Evolutionary conservation across 2,329 filamentous ascomycete genomes (phyloP).

Genomic region (Pseudogymnoascus sp.): DNA sequence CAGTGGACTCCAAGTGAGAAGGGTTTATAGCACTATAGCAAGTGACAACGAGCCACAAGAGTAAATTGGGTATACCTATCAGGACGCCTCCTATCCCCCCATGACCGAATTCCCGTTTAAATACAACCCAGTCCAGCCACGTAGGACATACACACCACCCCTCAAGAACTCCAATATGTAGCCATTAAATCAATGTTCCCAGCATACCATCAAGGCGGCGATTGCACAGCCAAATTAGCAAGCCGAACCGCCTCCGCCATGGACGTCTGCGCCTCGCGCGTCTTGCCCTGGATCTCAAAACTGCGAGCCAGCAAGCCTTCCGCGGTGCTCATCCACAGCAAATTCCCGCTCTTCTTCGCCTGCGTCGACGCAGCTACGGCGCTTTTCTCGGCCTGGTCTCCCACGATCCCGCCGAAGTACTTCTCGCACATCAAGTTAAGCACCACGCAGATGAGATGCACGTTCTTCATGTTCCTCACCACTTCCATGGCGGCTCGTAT

Average conservation of each 20-base stretch:
- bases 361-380: slow-evolving; percentile 61
- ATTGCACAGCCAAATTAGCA: slow-evolving; percentile 19
- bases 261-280: slow-evolving; percentile 39
- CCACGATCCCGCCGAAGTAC: slow-evolving; percentile 53
- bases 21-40: background rate
- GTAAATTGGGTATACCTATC: background rate
- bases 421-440: slow-evolving; percentile 77
- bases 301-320: slow-evolving; percentile 71
- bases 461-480: slow-evolving; percentile 63
- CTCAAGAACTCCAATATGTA: slow-evolving; percentile 8
- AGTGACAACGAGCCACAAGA: background rate
- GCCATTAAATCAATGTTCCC: slow-evolving; percentile 9
- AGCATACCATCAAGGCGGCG: slow-evolving; percentile 1
- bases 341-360: slow-evolving; percentile 61
- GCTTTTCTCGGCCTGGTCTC: slow-evolving; percentile 71
- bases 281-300: slow-evolving; percentile 63
- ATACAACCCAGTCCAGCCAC: slow-evolving; percentile 1
- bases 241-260: slow-evolving; percentile 35
- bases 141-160: background rate
- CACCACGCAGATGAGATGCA: slow-evolving; percentile 72
- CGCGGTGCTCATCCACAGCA: slow-evolving; percentile 72
- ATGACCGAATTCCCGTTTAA: background rate
- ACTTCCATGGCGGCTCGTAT: slow-evolving; percentile 65
- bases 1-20: background rate
- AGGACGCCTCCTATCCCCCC: background rate